These are phyloP conservation scores for Fibroporia radiculosa DNA, from an alignment of 768 basidiomycete species.

Conservation along the genomic window DNA sequence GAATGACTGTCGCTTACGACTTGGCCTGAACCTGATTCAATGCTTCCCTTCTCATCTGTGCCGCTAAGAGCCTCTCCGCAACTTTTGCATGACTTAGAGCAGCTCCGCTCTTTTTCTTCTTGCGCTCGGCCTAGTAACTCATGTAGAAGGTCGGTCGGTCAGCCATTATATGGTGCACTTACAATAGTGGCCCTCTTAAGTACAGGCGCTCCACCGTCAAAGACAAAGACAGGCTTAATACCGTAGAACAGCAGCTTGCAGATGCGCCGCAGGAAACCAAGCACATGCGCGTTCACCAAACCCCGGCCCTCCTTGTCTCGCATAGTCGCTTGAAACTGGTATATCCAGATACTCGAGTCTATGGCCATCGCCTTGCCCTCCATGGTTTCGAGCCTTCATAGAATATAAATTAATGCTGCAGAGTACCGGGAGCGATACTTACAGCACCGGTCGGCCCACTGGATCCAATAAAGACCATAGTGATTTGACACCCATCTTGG, in stretches of 20 bases:
- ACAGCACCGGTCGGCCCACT: constrained; percentile 94
- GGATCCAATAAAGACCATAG: constrained; percentile 89
- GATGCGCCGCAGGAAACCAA: constrained; percentile 86
- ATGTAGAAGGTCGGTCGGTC: neutral
- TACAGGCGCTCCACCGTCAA: constrained; percentile 92
- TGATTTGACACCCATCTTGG: constrained; percentile 91
- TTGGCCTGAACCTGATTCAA: constrained; percentile 49
- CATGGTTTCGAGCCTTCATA: constrained; percentile 76
- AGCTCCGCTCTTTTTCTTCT: constrained; percentile 86
- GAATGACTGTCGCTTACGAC: constrained; percentile 28
- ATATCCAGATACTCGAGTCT: constrained; percentile 99
- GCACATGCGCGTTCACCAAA: constrained; percentile 86
- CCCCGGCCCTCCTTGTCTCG: constrained; percentile 91
- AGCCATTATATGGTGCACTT: constrained; percentile 19
- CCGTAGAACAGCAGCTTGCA: constrained; percentile 95
- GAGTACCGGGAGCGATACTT: constrained; percentile 24
- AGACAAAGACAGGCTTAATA: constrained; percentile 97
- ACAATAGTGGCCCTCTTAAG: constrained; percentile 89
- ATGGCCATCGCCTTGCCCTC: constrained; percentile 96
- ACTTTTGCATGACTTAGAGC: constrained; percentile 78
- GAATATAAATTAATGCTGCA: neutral
- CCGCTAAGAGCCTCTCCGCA: constrained; percentile 88
- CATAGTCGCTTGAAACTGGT: constrained; percentile 99
- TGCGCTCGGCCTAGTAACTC: constrained; percentile 66
- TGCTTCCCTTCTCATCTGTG: constrained; percentile 87